Evolutionary conservation across 2,329 filamentous ascomycete genomes (phyloP).

Genomic region (Pseudocercospora vitis): DNA sequence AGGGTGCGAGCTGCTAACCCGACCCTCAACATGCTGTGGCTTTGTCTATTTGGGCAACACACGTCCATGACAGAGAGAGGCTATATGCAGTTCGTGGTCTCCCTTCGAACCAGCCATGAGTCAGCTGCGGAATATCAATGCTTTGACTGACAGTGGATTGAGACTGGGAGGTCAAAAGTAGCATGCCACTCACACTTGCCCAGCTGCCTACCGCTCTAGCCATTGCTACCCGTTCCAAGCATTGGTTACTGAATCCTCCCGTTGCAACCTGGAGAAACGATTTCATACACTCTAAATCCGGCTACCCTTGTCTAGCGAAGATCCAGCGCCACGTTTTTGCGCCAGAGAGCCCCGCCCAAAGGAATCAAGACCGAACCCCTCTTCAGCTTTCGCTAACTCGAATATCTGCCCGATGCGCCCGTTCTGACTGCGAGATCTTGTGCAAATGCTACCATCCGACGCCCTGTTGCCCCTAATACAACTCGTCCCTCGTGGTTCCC

Average conservation of each 20-base stretch:
- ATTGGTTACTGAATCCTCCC: background rate
- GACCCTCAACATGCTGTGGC: too few species aligned
- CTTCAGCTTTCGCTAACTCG: constrained; percentile 3
- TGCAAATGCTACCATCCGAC: constrained; percentile 5
- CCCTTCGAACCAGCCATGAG: too few species aligned
- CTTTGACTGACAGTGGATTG: too few species aligned
- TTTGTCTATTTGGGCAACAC: too few species aligned
- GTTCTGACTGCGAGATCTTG: constrained; percentile 13
- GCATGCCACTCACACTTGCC: constrained; percentile 19
- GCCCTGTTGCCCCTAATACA: background rate
- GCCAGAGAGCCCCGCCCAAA: constrained; percentile 5
- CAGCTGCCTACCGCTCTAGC: constrained; percentile 16
- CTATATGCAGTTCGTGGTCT: too few species aligned
- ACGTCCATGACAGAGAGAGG: too few species aligned
- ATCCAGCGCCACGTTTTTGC: background rate
- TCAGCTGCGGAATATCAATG: too few species aligned
- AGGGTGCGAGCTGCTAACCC: too few species aligned
- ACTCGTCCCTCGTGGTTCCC: constrained; percentile 16
- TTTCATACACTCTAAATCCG: constrained; percentile 1
- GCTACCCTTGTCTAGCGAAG: constrained; percentile 3
- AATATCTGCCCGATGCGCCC: constrained; percentile 6
- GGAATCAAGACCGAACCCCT: constrained; percentile 6
- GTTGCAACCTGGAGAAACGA: constrained; percentile 11
- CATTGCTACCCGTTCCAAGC: constrained; percentile 13
- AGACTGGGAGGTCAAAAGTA: too few species aligned